Percentiles rank a stretch among this genome's conserved stretches.
Conservation (phyloP, 2,329 filamentous ascomycete genomes). For the Dactylella cylindrospora region DNA sequence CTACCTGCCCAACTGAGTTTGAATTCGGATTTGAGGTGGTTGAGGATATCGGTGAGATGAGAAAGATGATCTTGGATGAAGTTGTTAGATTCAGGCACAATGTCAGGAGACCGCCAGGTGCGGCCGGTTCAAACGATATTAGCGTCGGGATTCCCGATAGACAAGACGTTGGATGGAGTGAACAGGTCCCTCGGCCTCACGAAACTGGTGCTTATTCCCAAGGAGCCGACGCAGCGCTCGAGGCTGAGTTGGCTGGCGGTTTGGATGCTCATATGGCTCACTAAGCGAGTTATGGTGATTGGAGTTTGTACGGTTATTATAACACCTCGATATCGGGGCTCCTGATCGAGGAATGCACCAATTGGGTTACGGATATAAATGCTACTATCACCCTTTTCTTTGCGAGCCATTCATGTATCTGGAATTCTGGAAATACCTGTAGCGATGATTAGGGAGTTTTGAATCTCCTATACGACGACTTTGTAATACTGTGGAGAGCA, state of each 20-base stretch:
- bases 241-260: slow-evolving; percentile 63
- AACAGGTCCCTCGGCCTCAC: slow-evolving; percentile 48
- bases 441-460: no score
- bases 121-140: not conserved
- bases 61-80: slow-evolving; percentile 95
- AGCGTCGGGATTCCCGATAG: slow-evolving; percentile 59
- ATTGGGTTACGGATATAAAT: no score
- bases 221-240: slow-evolving; percentile 53
- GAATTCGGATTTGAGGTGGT: slow-evolving; percentile 99
- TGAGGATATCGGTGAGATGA: slow-evolving; percentile 92
- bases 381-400: no score
- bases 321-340: no score
- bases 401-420: no score
- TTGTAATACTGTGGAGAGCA: no score
- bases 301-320: no score
- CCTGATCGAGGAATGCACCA: no score
- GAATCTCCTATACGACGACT: no score
- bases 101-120: slow-evolving; percentile 57
- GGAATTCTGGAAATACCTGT: no score
- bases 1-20: slow-evolving; percentile 87
- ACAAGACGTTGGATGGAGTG: slow-evolving; percentile 58
- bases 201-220: slow-evolving; percentile 51
- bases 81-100: slow-evolving; percentile 77
- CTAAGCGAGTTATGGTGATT: slow-evolving; percentile 13
- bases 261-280: slow-evolving; percentile 57